Conservation (phyloP, 2,329 filamentous ascomycete genomes). For the Neocatenulostroma microsporum region DNA sequence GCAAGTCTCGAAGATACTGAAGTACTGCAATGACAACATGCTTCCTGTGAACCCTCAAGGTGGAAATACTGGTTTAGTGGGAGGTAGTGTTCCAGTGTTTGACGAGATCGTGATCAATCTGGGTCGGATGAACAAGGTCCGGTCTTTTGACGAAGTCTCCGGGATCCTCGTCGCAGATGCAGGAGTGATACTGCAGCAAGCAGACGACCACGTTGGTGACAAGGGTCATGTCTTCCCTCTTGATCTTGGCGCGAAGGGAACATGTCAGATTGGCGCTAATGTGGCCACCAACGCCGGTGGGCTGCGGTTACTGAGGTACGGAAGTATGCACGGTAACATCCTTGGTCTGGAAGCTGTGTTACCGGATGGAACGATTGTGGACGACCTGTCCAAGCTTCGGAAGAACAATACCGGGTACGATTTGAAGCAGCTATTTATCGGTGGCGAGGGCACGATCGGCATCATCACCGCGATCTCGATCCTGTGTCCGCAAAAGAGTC, state of each 20-base stretch:
- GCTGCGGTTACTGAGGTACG: slow-evolving; percentile 80
- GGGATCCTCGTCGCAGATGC: slow-evolving; percentile 86
- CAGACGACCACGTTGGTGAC: slow-evolving; percentile 77
- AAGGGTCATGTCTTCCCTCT: slow-evolving; percentile 85
- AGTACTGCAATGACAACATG: slow-evolving; percentile 89
- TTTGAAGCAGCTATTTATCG: slow-evolving; percentile 93
- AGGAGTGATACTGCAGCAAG: slow-evolving; percentile 81
- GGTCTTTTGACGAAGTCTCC: slow-evolving; percentile 86
- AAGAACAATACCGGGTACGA: slow-evolving; percentile 99
- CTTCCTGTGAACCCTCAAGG: slow-evolving; percentile 95
- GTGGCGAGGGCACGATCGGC: slow-evolving; percentile 87
- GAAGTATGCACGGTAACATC: slow-evolving; percentile 86
- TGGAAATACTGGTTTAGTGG: slow-evolving; percentile 92
- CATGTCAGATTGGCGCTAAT: slow-evolving; percentile 93
- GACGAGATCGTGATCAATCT: slow-evolving; percentile 96
- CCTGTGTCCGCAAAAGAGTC: slow-evolving; percentile 76
- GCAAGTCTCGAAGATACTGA: slow-evolving; percentile 82
- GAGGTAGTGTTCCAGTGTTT: slow-evolving; percentile 91
- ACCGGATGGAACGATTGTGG: slow-evolving; percentile 83
- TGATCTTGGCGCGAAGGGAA: slow-evolving; percentile 95
- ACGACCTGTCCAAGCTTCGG: slow-evolving; percentile 77
- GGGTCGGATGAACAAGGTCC: slow-evolving; percentile 81
- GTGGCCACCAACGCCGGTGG: slow-evolving; percentile 94
- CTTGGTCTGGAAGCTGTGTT: slow-evolving; percentile 89
- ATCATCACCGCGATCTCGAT: slow-evolving; percentile 88